Base-by-base conservation (phyloP, 2,329 filamentous ascomycete species). In the Aureobasidium lini region DNA sequence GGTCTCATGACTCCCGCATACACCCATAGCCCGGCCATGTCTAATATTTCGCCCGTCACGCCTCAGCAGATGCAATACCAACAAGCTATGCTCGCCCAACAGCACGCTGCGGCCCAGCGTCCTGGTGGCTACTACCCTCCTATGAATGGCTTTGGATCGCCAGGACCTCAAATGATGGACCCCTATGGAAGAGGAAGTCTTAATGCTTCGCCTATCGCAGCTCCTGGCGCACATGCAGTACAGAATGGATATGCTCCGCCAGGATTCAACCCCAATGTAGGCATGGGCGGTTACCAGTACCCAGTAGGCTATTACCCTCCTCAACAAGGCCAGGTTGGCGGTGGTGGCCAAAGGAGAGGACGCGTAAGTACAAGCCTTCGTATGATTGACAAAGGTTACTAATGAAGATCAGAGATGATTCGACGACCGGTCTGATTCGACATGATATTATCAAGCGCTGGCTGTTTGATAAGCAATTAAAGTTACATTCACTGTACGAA, bases 61-160 rank as follows among this genome's bases (percentile, higher is more conserved):
- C 76, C 76, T 48, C 78, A 81, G 60, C 78, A 82, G 65, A 67
- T 82, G 32, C 83, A 84, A 66, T 85, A 84, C 65, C 83, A 84
- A 65, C 77, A 79, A 67, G 75, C 75, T 36, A 77, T 82, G 65
- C 70, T 82, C 28, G 77, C 79, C 4, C 68, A 70, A 46, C 64
- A 65, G 36, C 67, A 69, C 60, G 63, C 75, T 61, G 72, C 61
- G 39, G 53, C 63, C 53, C 62, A 62, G 48, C 64, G 66, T 54
- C 67, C 67, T 36, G 67, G 69, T 34, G 69, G 67, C 9, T 70
- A 67, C 62, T 72, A 68, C 63, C 65, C 63, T 48, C 63, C 62
- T 5, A 62, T 73, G n/a, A 69, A 67, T 57, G 67, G 67, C 6
- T 63, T 62, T 56, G 65, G 60, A 23, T 65, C 68, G 15, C 65